phyloP scores from a whole-genome alignment of 2,329 filamentous ascomycete genomes.

The Talaromyces marneffei region DNA sequence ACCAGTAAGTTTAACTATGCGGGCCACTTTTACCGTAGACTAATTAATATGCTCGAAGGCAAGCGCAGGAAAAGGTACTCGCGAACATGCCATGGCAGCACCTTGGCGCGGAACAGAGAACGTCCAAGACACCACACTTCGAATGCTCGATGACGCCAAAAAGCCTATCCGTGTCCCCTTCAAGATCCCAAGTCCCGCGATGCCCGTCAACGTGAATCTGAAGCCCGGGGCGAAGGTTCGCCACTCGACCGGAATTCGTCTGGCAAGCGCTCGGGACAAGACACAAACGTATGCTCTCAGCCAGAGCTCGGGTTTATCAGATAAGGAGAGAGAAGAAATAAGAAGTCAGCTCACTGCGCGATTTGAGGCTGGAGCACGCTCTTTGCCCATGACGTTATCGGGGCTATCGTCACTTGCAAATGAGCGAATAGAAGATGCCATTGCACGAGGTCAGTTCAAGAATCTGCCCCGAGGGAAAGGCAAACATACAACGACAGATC shows the following conservation, averaged over 20 bases:
- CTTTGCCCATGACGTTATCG: slow-evolving; percentile 68
- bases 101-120: slow-evolving; percentile 76
- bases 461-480: slow-evolving; percentile 75
- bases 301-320: slow-evolving; percentile 55
- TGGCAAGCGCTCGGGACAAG: slow-evolving; percentile 55
- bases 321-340: slow-evolving; percentile 66
- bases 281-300: slow-evolving; percentile 51
- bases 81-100: slow-evolving; percentile 59
- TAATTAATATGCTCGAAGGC: slow-evolving; percentile 23
- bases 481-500: slow-evolving; percentile 64
- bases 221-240: slow-evolving; percentile 42
- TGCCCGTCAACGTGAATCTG: slow-evolving; percentile 41
- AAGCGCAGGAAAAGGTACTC: slow-evolving; percentile 62
- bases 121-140: slow-evolving; percentile 67
- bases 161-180: slow-evolving; percentile 48
- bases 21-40: too few species aligned
- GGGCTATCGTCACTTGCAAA: slow-evolving; percentile 82
- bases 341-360: slow-evolving; percentile 71
- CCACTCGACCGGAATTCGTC: slow-evolving; percentile 42
- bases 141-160: slow-evolving; percentile 66
- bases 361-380: slow-evolving; percentile 66
- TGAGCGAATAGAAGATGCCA: slow-evolving; percentile 87
- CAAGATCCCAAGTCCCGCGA: slow-evolving; percentile 35
- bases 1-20: slow-evolving; percentile 35
- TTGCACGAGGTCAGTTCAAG: slow-evolving; percentile 81